Conservation (phyloP, 495 filamentous ascomycete genomes). For the Amniculicola lignicola region DNA sequence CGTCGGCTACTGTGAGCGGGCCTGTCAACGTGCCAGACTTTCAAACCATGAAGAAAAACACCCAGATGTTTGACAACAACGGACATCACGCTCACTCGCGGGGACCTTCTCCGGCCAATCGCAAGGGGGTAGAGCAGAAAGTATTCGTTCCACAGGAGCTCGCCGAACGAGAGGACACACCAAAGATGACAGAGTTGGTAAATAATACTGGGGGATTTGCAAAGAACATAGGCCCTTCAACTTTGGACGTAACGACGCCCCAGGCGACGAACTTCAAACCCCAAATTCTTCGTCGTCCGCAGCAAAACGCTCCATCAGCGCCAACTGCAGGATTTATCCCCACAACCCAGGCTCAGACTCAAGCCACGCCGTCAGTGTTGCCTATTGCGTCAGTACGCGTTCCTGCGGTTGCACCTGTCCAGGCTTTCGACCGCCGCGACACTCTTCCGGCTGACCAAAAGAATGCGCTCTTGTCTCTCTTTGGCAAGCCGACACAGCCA, state of each 20-base stretch:
- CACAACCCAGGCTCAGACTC: too few species aligned
- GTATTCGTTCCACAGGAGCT: conserved; percentile 20
- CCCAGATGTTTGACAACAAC: conserved; percentile 13
- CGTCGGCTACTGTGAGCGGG: conserved; percentile 52
- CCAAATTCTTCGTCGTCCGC: conserved; percentile 48
- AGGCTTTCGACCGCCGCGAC: conserved; percentile 44
- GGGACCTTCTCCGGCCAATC: conserved; percentile 8
- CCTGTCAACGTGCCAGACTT: conserved; percentile 52
- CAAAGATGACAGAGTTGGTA: not conserved
- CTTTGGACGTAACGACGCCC: conserved; percentile 30
- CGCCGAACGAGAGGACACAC: not conserved
- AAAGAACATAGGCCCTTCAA: too few species aligned
- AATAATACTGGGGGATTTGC: not conserved
- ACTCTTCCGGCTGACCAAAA: conserved; percentile 53
- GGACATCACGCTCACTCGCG: conserved; percentile 23
- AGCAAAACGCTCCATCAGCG: conserved; percentile 9
- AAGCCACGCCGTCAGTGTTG: not conserved
- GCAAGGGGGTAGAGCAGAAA: conserved; percentile 8
- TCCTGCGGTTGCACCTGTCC: conserved; percentile 18
- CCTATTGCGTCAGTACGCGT: conserved; percentile 24
- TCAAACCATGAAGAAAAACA: conserved; percentile 42
- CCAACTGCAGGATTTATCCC: too few species aligned
- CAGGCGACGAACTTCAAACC: conserved; percentile 54
- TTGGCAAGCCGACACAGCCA: conserved; percentile 55
- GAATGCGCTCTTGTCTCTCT: conserved; percentile 66